These are phyloP conservation scores for Beauveria brongniartii DNA, from an alignment of 2,329 filamentous ascomycete species.

Conservation along the genomic window DNA sequence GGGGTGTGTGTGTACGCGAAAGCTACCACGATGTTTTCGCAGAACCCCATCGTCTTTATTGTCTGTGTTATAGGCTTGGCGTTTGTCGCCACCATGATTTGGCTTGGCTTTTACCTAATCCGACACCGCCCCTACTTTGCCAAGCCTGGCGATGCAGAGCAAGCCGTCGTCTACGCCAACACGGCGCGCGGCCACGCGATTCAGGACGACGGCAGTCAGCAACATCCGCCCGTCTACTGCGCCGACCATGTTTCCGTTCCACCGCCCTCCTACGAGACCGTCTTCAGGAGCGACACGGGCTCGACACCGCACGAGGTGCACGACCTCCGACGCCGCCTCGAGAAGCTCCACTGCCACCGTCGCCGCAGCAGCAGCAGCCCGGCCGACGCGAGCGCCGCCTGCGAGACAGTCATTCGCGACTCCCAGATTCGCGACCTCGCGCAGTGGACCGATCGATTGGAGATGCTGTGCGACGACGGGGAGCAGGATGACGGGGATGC, in stretches of 20 bases:
- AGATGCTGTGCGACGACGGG: background rate
- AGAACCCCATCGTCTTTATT: constrained; percentile 5
- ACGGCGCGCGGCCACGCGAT: background rate
- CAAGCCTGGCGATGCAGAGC: background rate
- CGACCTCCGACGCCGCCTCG: background rate
- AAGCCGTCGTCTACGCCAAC: background rate
- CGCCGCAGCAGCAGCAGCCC: background rate
- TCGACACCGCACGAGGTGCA: background rate
- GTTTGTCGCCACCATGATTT: background rate
- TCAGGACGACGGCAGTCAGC: background rate
- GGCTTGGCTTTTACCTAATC: background rate
- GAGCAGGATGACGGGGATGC: background rate
- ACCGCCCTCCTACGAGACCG: constrained; percentile 13
- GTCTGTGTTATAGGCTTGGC: background rate
- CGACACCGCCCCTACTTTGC: background rate
- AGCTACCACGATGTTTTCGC: background rate
- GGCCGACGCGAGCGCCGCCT: background rate
- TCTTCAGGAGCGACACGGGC: background rate
- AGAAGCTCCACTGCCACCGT: background rate
- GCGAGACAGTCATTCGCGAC: constrained; percentile 7
- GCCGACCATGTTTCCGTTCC: constrained; percentile 11
- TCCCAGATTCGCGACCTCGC: constrained; percentile 11
- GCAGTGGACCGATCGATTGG: constrained; percentile 13
- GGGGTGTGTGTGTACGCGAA: background rate
- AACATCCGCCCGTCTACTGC: constrained; percentile 12